Base-by-base conservation (phyloP, 805 yeast species). In the Lipomyces yamadae region DNA sequence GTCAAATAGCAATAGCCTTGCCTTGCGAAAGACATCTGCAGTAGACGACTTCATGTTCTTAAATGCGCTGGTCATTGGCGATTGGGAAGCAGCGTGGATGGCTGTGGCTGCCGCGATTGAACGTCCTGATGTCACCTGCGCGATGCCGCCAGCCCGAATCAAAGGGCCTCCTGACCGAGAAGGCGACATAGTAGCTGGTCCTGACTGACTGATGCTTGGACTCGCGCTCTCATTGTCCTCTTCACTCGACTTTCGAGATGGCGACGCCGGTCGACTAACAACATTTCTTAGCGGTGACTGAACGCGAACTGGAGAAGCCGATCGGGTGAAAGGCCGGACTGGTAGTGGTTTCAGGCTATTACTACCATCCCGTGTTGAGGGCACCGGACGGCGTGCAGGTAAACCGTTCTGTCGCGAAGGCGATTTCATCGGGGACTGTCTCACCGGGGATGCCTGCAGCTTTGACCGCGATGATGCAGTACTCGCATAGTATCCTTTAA, bases 11-110 rank as follows among this genome's bases (percentile, higher is more conserved):
- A 70, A 42, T n/a, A 60, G 48, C 35, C 65, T n/a, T 3, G 72
- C 72, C 29, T 60, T 66, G 10, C 68, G 56, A 50, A 70, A 68
- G 3, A 63, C 69, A 35, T 66, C 70, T 4, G 72, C 62, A 6
- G 72, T 70, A 11, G 72, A 65, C 18, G 50, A 33, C 63, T 65
- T 70, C 69, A 68, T 60, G 45, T 56, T 62, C 37, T 56, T 37
- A 33, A 70, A 35, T 15, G 66, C 64, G 48, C 62, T 62, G 33
- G 62, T 52, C 33, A 66, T 42, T 2, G 69, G 69, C 2, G 69
- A 66, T 30, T 66, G 62, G 7, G 58, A 62, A n/a, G 56, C 42
- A 8, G 60, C 66, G 7, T 55, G 65, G 1, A 55, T 52, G 15
- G 66, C 61, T 4, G 66, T 57, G 4, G 62, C 45, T 10, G 65